These are phyloP conservation scores for Phylloporus sp. DNA, from an alignment of 768 basidiomycete species.

Conservation along the genomic window DNA sequence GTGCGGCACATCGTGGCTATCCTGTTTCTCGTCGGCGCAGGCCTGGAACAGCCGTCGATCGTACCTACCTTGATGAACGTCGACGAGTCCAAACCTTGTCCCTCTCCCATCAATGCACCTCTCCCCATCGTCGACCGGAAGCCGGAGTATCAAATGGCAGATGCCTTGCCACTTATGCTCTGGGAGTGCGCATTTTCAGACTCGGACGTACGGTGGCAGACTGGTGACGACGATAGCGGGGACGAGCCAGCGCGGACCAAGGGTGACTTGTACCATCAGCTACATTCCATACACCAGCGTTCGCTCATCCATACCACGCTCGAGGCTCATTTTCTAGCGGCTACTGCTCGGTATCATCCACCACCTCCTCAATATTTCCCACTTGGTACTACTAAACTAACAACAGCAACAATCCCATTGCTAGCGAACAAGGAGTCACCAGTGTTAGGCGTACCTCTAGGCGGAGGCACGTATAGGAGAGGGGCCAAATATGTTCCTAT, in stretches of 20 bases:
- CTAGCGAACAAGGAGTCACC: conserved; percentile 16
- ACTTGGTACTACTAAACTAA: conserved; percentile 25
- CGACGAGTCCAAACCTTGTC: conserved; percentile 28
- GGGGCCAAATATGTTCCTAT: conserved; percentile 64
- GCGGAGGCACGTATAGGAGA: conserved; percentile 65
- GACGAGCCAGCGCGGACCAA: conserved; percentile 24
- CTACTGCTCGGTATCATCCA: conserved; percentile 49
- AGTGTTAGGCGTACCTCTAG: conserved; percentile 56
- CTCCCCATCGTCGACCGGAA: conserved; percentile 61
- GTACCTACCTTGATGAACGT: conserved; percentile 74
- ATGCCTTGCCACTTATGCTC: conserved; percentile 84
- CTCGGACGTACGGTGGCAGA: conserved; percentile 69
- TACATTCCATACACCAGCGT: conserved; percentile 52
- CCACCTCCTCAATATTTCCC: conserved; percentile 39
- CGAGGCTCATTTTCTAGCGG: conserved; percentile 60
- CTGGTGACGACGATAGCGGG: conserved; percentile 36
- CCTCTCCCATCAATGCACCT: conserved; percentile 17
- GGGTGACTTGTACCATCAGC: conserved; percentile 46
- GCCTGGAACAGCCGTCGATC: conserved; percentile 70
- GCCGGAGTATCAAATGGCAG: conserved; percentile 93
- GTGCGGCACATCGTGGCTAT: conserved; percentile 93
- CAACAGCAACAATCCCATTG: conserved; percentile 15
- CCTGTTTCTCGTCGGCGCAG: conserved; percentile 81
- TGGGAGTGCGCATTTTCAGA: conserved; percentile 83
- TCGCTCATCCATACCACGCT: conserved; percentile 64